A percentile compares a stretch with the other conserved stretches of the same genome.
Evolutionary conservation across 2,329 filamentous ascomycete species (phyloP).

Genomic region (Zarea fungicola): DNA sequence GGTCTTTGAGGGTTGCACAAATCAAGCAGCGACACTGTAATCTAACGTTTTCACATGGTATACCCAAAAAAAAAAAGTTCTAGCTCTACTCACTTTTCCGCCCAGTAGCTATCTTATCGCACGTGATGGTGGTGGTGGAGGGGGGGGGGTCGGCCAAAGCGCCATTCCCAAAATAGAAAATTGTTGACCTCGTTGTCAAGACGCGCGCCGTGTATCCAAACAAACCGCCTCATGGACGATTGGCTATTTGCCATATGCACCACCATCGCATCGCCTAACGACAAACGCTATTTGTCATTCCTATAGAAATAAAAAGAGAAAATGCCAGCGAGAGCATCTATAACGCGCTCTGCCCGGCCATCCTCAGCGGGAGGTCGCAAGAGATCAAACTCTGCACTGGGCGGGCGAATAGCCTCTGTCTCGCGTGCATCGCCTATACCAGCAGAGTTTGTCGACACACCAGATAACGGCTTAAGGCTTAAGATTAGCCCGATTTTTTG

Average conservation of each 20-base stretch:
- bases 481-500: slow-evolving; percentile 69
- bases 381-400: slow-evolving; percentile 30
- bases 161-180: slow-evolving; percentile 27
- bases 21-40: no score
- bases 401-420: slow-evolving; percentile 39
- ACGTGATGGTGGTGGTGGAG: slow-evolving; percentile 29
- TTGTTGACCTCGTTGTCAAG: slow-evolving; percentile 26
- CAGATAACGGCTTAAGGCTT: slow-evolving; percentile 63
- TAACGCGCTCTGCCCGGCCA: slow-evolving; percentile 39
- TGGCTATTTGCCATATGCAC: background rate
- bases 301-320: slow-evolving; percentile 11
- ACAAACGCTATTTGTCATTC: background rate
- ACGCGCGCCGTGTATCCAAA: slow-evolving; percentile 13
- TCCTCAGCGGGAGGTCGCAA: slow-evolving; percentile 38
- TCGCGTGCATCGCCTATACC: slow-evolving; percentile 50
- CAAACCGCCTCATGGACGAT: slow-evolving; percentile 10
- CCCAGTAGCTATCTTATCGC: slow-evolving; percentile 25
- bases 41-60: no score
- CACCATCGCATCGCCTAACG: background rate
- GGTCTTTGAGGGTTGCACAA: background rate
- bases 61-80: slow-evolving; percentile 25
- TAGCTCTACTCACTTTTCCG: background rate
- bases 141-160: no score
- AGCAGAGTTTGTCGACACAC: slow-evolving; percentile 71
- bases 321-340: slow-evolving; percentile 48